A percentile compares a stretch with the other conserved stretches of the same genome.
Conservation (phyloP, 83 land plant species). For the Isoetes engelmannii region DNA sequence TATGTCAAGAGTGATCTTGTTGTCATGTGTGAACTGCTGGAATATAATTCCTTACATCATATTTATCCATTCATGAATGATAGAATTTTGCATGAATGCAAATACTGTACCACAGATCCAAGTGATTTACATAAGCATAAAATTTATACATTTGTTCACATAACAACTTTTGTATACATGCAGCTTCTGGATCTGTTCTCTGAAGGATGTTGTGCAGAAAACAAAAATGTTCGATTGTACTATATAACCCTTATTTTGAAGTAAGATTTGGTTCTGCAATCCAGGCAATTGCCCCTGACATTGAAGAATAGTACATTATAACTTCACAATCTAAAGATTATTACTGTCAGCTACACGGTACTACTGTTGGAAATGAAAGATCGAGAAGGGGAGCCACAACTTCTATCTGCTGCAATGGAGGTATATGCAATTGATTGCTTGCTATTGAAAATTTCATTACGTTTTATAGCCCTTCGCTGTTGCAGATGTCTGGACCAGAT, state of each 20-base stretch:
- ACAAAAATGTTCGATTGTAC: constrained; percentile 66
- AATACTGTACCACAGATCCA: not conserved
- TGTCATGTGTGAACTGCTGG: not conserved
- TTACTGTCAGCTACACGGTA: constrained; percentile 60
- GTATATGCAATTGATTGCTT: constrained; percentile 21
- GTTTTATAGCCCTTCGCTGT: not conserved
- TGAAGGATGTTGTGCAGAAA: constrained; percentile 48
- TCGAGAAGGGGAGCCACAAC: constrained; percentile 84
- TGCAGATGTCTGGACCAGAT: constrained; percentile 75
- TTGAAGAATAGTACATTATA: too few species aligned
- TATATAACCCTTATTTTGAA: constrained; percentile 76
- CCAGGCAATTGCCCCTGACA: too few species aligned
- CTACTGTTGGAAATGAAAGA: constrained; percentile 71
- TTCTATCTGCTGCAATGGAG: constrained; percentile 89
- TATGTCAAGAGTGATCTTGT: not conserved
- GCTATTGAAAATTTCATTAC: not conserved
- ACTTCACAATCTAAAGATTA: too few species aligned
- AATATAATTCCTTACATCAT: not conserved
- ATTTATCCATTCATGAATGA: not conserved
- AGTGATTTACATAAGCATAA: not conserved
- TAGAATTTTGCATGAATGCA: not conserved
- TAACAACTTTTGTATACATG: constrained; percentile 1
- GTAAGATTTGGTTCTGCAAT: constrained; percentile 39
- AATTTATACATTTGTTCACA: constrained; percentile 1
- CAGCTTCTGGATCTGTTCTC: constrained; percentile 91